These are phyloP conservation scores for Papiliotrema terrestris DNA, from an alignment of 1,284 basidiomycete species.

Conservation along the genomic window DNA sequence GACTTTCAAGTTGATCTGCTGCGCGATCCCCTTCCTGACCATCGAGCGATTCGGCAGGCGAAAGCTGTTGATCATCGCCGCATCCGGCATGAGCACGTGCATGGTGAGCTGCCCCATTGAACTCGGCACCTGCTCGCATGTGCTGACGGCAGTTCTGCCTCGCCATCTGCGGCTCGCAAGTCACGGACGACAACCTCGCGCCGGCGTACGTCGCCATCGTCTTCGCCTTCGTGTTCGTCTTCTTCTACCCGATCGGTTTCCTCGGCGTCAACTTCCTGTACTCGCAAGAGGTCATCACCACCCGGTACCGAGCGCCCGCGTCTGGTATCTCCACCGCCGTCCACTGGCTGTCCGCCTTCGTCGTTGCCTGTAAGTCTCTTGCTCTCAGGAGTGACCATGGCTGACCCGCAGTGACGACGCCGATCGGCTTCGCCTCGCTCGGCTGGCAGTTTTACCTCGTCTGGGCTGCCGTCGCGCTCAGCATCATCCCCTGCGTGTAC, in stretches of 20 bases:
- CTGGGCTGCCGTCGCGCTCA: conserved; percentile 14
- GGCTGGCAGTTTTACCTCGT: conserved; percentile 29
- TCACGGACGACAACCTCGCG: conserved; percentile 16
- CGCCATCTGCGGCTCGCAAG: conserved; percentile 32
- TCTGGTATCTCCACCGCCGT: conserved; percentile 27
- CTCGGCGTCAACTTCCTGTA: conserved; percentile 34
- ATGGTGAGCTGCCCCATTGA: conserved; percentile 16
- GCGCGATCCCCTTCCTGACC: conserved; percentile 27
- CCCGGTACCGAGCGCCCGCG: conserved; percentile 29
- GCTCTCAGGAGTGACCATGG: neutral
- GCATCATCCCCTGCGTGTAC: conserved; percentile 27
- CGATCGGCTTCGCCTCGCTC: conserved; percentile 21
- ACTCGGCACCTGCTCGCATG: neutral
- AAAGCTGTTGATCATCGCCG: conserved; percentile 34
- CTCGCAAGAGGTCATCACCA: conserved; percentile 31
- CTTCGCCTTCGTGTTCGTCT: conserved; percentile 31
- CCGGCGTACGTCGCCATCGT: conserved; percentile 31
- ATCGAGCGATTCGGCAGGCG: conserved; percentile 35
- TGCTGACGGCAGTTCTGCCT: conserved; percentile 18
- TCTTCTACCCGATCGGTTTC: conserved; percentile 31
- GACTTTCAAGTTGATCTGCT: conserved; percentile 28
- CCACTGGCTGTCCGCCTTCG: conserved; percentile 29
- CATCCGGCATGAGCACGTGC: conserved; percentile 29
- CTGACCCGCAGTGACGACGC: conserved; percentile 19
- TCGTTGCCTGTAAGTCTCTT: conserved; percentile 11